A percentile compares a stretch with the other conserved stretches of the same genome.
Conservation (phyloP, 805 yeast species). For the Pachysolen tannophilus region DNA sequence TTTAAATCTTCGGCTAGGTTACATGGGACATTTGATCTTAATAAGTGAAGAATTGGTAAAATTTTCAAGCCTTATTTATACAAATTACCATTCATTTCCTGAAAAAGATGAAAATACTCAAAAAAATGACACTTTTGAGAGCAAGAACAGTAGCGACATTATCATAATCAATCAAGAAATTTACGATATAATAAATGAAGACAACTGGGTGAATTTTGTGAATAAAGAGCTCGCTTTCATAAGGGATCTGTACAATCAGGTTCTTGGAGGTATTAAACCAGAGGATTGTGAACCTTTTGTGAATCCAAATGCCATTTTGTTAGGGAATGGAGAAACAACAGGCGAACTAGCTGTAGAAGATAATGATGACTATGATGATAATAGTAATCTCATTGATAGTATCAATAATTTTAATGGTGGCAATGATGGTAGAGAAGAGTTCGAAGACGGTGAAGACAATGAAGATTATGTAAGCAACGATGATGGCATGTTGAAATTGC, state of each 20-base stretch:
- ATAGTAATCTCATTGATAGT: too few relatives aligned
- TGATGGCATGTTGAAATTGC: too few relatives aligned
- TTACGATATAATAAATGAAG: constrained; percentile 6
- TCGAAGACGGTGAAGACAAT: not conserved
- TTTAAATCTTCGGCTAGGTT: constrained; percentile 42
- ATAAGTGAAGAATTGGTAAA: constrained; percentile 55
- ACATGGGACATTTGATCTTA: constrained; percentile 51
- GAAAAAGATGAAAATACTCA: constrained; percentile 17
- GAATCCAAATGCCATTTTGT: constrained; percentile 25
- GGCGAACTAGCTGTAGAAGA: constrained; percentile 29
- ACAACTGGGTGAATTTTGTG: constrained; percentile 42
- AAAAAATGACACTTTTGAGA: not conserved
- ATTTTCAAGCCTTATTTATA: constrained; percentile 27
- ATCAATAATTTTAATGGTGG: too few relatives aligned
- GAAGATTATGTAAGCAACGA: too few relatives aligned
- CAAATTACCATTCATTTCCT: constrained; percentile 26
- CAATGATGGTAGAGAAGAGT: constrained; percentile 12
- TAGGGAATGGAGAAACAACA: constrained; percentile 33
- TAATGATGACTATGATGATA: constrained; percentile 16
- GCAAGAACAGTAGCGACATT: constrained; percentile 1
- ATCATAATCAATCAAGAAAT: constrained; percentile 3
- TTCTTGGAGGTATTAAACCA: constrained; percentile 40
- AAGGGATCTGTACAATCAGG: constrained; percentile 48
- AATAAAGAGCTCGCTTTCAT: constrained; percentile 40
- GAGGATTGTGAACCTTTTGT: constrained; percentile 31